These are phyloP conservation scores for Iberis pinnata DNA, from an alignment of 345 rosid species.

Conservation along the genomic window DNA sequence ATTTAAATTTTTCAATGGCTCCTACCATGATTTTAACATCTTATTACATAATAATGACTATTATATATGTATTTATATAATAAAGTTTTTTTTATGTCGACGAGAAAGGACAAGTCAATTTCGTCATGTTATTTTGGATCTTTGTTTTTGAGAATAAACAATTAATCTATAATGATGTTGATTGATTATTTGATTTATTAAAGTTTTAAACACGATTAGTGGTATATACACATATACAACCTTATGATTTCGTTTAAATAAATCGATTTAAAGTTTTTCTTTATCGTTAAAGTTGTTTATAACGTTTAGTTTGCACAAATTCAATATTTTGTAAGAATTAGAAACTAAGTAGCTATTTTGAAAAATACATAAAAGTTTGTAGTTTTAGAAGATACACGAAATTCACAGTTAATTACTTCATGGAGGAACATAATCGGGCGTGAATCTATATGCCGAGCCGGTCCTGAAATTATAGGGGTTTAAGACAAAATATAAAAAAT, in stretches of 20 bases:
- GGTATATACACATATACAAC: background rate
- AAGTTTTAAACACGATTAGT: conserved; percentile 13
- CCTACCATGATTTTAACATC: background rate
- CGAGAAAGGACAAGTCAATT: conserved; percentile 17
- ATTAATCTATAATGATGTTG: conserved; percentile 17
- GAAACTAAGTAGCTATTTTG: no score
- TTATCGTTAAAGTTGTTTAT: no score
- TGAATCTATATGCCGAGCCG: no score
- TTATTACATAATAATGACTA: conserved; percentile 4
- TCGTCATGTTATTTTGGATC: conserved; percentile 26
- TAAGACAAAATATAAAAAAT: no score
- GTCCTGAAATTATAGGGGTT: no score
- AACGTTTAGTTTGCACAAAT: no score
- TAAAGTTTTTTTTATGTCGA: conserved; percentile 21
- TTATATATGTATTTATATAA: conserved; percentile 4
- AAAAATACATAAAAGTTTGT: no score
- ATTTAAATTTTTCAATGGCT: conserved; percentile 14
- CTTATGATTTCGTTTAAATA: no score
- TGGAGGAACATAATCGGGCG: no score
- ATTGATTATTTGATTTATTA: conserved; percentile 9
- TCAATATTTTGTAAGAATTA: no score
- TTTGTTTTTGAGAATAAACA: conserved; percentile 2
- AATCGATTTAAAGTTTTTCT: background rate
- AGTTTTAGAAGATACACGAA: no score
- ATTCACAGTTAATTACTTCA: no score